Evolutionary conservation across 2,329 filamentous ascomycete species (phyloP), one percentile per base, ranked within the genome.

Genomic region (Fusarium penzigii): DNA sequence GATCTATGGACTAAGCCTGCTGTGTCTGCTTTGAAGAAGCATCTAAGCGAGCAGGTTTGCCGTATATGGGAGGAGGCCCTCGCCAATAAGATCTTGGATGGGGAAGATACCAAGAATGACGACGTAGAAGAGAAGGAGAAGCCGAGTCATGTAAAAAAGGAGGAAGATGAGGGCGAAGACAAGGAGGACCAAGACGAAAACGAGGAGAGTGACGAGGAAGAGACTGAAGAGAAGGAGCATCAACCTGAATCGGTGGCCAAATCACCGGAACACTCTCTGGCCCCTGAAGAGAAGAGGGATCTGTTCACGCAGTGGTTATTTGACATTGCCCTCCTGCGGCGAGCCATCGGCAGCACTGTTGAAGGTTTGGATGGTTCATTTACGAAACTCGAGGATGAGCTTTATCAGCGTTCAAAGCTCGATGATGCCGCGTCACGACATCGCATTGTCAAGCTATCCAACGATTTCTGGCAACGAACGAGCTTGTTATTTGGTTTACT

Each of bases 401-500:
- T 83, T 2, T 73, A 75, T 36, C 61, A 72, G 38, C 76, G 72
- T 39, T 74, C 75, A 1, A 78, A 76, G 2, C 63, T 87, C 7
- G 79, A 79, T 1, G 67, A 80, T 5, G 76, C 80, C 29, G 70
- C 76, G 11, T 73, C 70, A 6, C 75, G 73, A 14, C 71, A 78
- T 42, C 82, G 82, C 56, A 70, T 95, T 38, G 71, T 67, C 59
- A 88, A 87, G 70, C 75, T 79, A 14, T 83, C 90, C 6, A 76
- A 79, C 42, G 90, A 92, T 46, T 95, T 94, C 70, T 94, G 90
- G 85, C 90, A 88, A 75, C 84, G 88, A 64, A 94, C 89, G 11
- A 87, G 83, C 68, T 71, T 97, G 57, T 71, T 97, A 25, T 96
- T 97, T 72, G 91, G 89, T 2, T 74, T 96, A 51, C 72, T 97